Conservation (phyloP, 2,329 filamentous ascomycete genomes). For the Colletotrichum nymphaeae region DNA sequence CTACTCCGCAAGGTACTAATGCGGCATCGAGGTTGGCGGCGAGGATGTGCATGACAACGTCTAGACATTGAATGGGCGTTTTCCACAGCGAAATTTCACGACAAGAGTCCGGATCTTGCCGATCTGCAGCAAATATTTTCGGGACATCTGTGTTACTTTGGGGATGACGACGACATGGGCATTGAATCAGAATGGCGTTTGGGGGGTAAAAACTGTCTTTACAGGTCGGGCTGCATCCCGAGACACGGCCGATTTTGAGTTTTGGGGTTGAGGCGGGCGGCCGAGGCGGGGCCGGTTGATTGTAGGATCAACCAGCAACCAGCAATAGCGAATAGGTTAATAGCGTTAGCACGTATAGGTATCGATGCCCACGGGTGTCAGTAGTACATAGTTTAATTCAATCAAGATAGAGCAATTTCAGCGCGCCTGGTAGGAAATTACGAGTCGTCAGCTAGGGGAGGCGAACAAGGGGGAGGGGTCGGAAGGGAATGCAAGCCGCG, state of each 20-base stretch:
- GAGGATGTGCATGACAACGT: neutral
- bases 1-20: conserved; percentile 59
- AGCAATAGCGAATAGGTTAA: conserved; percentile 7
- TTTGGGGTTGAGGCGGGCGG: neutral
- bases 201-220: conserved; percentile 26
- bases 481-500: neutral
- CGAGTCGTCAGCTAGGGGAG: neutral
- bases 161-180: conserved; percentile 9
- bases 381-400: conserved; percentile 28
- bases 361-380: conserved; percentile 11
- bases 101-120: neutral
- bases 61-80: neutral
- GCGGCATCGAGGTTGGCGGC: neutral
- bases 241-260: conserved; percentile 2
- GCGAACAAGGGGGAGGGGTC: neutral
- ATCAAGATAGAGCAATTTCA: conserved; percentile 4
- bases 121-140: neutral
- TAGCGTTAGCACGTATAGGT: conserved; percentile 12
- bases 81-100: neutral
- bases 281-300: neutral
- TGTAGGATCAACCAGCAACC: neutral
- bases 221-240: neutral
- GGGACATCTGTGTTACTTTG: neutral
- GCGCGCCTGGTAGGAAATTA: neutral
- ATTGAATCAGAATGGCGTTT: conserved; percentile 29